Evolutionary conservation across 2,329 filamentous ascomycete species (phyloP), one percentile per base, ranked within the genome.

Genomic region (Phoma sp.): DNA sequence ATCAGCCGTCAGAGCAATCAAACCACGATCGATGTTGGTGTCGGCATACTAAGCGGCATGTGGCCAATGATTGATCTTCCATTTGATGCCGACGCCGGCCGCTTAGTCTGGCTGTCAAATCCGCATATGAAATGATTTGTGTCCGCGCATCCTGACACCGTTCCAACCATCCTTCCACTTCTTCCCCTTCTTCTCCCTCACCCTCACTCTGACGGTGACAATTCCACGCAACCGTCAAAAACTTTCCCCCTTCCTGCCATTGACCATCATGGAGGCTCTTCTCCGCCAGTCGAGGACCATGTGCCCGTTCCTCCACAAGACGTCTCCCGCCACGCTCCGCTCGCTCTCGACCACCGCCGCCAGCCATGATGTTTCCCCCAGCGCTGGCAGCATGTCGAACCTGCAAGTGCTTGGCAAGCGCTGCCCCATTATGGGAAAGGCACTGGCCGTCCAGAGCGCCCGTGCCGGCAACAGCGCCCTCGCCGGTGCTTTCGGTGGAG

Each of bases 361-460:
- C 73, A 85, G 79, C 72, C 84, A 81, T 66, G 85, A 86, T 75
- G 83, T 84, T 60, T 90, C 89, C 49, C 89, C 88, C 53, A 90
- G 92, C 70, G 94, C 93, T 65, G 92, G 93, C 71, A 92, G 91
- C 78, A 96, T 98, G 87, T 96, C 92, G 72, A 98, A 96, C 80
- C 85, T 99, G 70, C 95, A 98, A 82, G 87, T 95, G 66, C 87
- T 96, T 72, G 95, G 92, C 70, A 89, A 92, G 74, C 92, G 94
- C 77, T 99, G 95, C 85, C 95, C 95, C 55, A 89, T 99, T 77
- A 99, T 99, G 95, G 94, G 93, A 77, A 96, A 97, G 84, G 95
- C 95, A 37, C 86, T 99, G 76, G 90, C 92, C 58, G 88, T 97
- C 35, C 94, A 97, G 83, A 80, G 79, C 57, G 78, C 80, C 55